Percentiles rank a stretch among this genome's conserved stretches.
Conservation (phyloP, 768 basidiomycete species). For the Leucosporidium yakuticum region DNA sequence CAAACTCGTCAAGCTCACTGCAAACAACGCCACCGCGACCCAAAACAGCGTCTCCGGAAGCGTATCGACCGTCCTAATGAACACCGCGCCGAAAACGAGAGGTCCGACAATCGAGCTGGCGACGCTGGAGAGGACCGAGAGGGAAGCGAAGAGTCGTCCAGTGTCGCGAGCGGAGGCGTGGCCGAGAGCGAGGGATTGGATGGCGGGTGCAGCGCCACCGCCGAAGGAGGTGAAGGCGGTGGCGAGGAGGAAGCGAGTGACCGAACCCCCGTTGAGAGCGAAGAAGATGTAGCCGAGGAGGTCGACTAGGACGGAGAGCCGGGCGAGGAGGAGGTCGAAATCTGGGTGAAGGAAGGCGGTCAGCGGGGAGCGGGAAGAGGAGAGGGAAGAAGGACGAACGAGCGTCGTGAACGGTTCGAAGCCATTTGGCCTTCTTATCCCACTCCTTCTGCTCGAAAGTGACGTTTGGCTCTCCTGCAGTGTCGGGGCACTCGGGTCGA, state of each 20-base stretch:
- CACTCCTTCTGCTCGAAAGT: conserved; percentile 4
- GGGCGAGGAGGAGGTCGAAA: conserved; percentile 37
- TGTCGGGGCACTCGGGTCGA: not conserved
- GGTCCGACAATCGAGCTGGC: not conserved
- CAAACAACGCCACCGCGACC: conserved; percentile 4
- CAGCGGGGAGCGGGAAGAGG: not conserved
- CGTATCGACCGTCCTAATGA: conserved; percentile 11
- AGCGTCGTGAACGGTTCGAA: conserved; percentile 28
- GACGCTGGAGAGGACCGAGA: conserved; percentile 24
- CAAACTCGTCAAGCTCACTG: not conserved
- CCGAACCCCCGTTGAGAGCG: conserved; percentile 7
- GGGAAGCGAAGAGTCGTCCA: conserved; percentile 32
- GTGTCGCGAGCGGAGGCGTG: conserved; percentile 37
- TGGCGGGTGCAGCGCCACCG: conserved; percentile 30
- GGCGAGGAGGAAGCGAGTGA: conserved; percentile 27
- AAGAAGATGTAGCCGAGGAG: conserved; percentile 26
- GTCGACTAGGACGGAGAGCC: conserved; percentile 31
- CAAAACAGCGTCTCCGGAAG: conserved; percentile 32
- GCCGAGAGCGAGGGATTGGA: conserved; percentile 36
- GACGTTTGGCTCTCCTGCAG: not conserved
- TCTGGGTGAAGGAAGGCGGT: conserved; percentile 18
- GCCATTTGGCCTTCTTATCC: conserved; percentile 31
- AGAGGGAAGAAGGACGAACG: conserved; percentile 12
- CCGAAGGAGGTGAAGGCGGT: conserved; percentile 31
- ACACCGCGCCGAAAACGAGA: not conserved